Base-by-base conservation (phyloP, 106 monocot species). In the Acanthochlamys bracteata region DNA sequence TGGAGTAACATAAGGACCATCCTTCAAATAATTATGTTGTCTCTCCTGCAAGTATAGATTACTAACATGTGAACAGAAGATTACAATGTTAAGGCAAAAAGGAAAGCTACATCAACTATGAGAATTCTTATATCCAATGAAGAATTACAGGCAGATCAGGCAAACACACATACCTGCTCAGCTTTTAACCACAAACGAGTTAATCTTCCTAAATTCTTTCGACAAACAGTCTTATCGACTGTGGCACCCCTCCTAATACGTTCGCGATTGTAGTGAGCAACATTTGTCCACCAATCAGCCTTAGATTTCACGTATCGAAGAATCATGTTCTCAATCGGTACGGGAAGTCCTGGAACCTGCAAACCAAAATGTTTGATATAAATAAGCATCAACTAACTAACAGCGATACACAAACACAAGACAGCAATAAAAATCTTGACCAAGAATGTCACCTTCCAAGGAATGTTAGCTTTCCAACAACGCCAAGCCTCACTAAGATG, bases 261-360 rank as follows among this genome's bases (percentile, higher is more conserved):
- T 74, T 99, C 98, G 60, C 98, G 92, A 55, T 99, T 99, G 53
- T 92, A 99, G 68, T 99, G 98, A 63, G 98, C 98, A 79, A 99
- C 92, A 83, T 99, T 99, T n/a, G 98, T 99, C 98, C 98, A 99
- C 98, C 98, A 99, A 86, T 99, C 98, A 53, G 98, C 92, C 66
- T 99, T 99, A 21, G 98, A 99, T 68, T 99, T 99, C 57, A 99
- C 98, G 75, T 99, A 99, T 19, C 98, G 88, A 68, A 99, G 98
- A 68, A 99, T 99, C 92, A 99, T 99, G 61, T 92, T 99, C 55
- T 99, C 98, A 61, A 99, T 92, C 4, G 98, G 92, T 9, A 99
- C 98, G n/a, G 98, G 98, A 7, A 99, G 69, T 10, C 98, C 98
- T 62, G 98, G 98, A 26, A 99, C 98, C 94, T 94, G 84, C 14